Evolutionary conservation across 2,329 filamentous ascomycete genomes (phyloP), one percentile per base, ranked within the genome.

Genomic region (Colletotrichum plurivorum): DNA sequence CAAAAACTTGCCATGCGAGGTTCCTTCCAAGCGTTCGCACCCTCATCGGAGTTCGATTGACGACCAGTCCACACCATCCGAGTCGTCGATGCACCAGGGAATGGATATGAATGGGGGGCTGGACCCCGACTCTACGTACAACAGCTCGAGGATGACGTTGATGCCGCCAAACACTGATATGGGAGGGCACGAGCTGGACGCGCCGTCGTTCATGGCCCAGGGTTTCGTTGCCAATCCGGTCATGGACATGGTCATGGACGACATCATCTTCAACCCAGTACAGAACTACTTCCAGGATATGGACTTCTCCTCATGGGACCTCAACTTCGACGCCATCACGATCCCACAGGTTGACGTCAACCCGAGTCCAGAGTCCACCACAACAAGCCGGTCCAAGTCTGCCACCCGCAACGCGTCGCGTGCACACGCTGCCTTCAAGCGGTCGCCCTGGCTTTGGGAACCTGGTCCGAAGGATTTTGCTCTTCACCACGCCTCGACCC

Each of bases 371-470:
- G 73, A 73, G n/a, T 74, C 77, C 3, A 73, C 73, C 0, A 72
- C 70, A 8, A 74, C 73, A 2, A 75, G 63, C 20, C 60, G 71
- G 5, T 73, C 74, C 7, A 76, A 71, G 25, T 57, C 69, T 12
- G 65, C 70, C 39, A 57, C 65, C 13, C 65, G 73, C 9, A 76
- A 79, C 60, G 73, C 75, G 8, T 75, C 74, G 5, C 73, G 72
- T 16, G 75, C 75, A 9, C 76, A 79, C 59, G 76, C 75, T 43
- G 77, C 77, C 25, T 79, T 79, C 69, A 78, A 78, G 62, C 70
- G 76, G 12, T 79, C 77, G 20, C 77, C 77, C 1, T 79, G 77
- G 77, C 74, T 79, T 6, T 79, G 77, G 77, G 77, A 79, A 31
- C 77, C 77, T 2, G 73, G 76, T 22, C 66, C 73, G 5, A 73